Conservation (phyloP, 1,284 basidiomycete species). For the Apiotrichum mycotoxinovorans region DNA sequence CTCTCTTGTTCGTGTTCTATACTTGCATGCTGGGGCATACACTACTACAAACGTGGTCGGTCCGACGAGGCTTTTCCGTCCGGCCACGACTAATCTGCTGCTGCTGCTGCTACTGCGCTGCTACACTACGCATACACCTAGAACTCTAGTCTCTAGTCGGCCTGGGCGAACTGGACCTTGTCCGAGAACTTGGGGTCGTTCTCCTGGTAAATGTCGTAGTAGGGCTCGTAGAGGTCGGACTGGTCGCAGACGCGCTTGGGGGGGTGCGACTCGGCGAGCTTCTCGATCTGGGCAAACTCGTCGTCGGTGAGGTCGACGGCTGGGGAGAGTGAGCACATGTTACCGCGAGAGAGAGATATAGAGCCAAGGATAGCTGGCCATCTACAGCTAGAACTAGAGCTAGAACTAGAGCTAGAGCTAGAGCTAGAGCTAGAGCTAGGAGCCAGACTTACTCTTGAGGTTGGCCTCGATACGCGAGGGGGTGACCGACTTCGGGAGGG, state of each 20-base stretch:
- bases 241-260: conserved; percentile 47
- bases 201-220: conserved; percentile 55
- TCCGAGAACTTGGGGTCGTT: conserved; percentile 53
- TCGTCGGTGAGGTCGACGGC: conserved; percentile 41
- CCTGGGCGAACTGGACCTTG: conserved; percentile 30
- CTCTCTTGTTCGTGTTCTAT: no score
- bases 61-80: no score
- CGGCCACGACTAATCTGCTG: no score
- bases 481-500: conserved; percentile 52
- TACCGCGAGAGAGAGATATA: no score
- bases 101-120: neutral
- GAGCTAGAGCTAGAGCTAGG: no score
- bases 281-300: conserved; percentile 40
- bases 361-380: no score
- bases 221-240: conserved; percentile 26
- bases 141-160: neutral
- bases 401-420: no score
- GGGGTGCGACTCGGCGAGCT: conserved; percentile 36
- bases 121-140: neutral
- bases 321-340: neutral
- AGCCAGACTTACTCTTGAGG: conserved; percentile 45
- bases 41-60: no score
- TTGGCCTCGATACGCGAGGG: conserved; percentile 49
- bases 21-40: no score
- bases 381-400: no score